A percentile compares a stretch with the other conserved stretches of the same genome.
Conservation (phyloP, 23 red algal species). For the Gracilaria gracilis region DNA sequence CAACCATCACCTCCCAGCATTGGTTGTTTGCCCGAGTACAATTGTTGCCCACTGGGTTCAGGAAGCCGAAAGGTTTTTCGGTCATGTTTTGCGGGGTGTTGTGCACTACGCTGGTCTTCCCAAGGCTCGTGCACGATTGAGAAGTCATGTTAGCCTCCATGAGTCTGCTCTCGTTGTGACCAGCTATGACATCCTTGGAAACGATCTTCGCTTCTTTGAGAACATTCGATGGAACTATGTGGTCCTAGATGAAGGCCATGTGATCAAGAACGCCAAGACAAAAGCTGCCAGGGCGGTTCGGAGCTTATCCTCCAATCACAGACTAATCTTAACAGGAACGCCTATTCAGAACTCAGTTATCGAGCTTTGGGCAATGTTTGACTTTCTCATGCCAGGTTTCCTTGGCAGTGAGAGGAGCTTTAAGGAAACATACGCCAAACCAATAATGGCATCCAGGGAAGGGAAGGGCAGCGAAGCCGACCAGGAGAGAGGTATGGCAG, state of each 20-base stretch:
- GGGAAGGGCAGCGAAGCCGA: constrained; percentile 75
- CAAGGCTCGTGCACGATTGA: constrained; percentile 48
- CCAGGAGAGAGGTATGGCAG: constrained; percentile 78
- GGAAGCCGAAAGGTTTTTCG: constrained; percentile 92
- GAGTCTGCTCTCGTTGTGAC: constrained; percentile 74
- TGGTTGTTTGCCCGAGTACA: constrained; percentile 91
- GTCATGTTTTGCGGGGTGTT: constrained; percentile 67
- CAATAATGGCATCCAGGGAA: constrained; percentile 83
- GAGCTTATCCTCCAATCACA: constrained; percentile 71
- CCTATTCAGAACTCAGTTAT: constrained; percentile 97
- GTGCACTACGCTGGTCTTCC: constrained; percentile 88
- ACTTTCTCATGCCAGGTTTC: constrained; percentile 98
- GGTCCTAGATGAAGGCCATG: constrained; percentile 96
- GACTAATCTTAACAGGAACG: constrained; percentile 93
- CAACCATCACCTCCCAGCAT: constrained; percentile 42
- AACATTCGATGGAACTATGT: constrained; percentile 80
- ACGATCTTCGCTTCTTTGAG: constrained; percentile 77
- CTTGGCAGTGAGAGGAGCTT: constrained; percentile 86
- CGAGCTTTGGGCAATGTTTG: constrained; percentile 98
- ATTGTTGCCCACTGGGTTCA: constrained; percentile 93
- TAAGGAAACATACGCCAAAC: constrained; percentile 87
- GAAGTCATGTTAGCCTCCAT: constrained; percentile 7
- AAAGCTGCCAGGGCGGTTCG: constrained; percentile 91
- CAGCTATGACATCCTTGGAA: constrained; percentile 89
- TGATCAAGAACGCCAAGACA: constrained; percentile 95